These are phyloP conservation scores for Linum tenue DNA, from an alignment of 345 rosid species.

Conservation along the genomic window DNA sequence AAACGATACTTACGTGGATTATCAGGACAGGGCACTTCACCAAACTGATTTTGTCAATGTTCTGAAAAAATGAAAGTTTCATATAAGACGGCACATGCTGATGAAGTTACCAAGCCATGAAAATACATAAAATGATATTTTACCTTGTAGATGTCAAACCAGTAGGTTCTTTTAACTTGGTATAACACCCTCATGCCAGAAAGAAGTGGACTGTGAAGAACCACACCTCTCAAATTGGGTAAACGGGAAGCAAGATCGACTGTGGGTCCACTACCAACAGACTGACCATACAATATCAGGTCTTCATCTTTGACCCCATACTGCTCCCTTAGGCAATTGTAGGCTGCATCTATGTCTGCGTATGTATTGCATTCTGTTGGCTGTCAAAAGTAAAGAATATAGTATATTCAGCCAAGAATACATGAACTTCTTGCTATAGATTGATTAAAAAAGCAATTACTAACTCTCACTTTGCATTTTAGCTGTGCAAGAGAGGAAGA, in stretches of 20 bases:
- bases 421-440: not conserved
- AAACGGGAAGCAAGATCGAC: slow-evolving; percentile 83
- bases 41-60: slow-evolving; percentile 75
- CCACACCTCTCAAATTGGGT: slow-evolving; percentile 70
- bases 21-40: slow-evolving; percentile 73
- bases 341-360: slow-evolving; percentile 80
- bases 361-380: slow-evolving; percentile 89
- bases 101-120: slow-evolving; percentile 9
- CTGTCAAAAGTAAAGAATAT: slow-evolving; percentile 28
- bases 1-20: slow-evolving; percentile 66
- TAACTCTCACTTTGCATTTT: not conserved
- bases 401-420: not conserved
- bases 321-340: slow-evolving; percentile 75
- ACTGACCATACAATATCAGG: slow-evolving; percentile 84
- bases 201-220: slow-evolving; percentile 79
- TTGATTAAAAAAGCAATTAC: not conserved
- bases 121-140: slow-evolving; percentile 1
- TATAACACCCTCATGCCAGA: slow-evolving; percentile 91
- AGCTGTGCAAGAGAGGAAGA: not conserved
- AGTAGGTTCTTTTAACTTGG: slow-evolving; percentile 81
- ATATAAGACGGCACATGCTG: not conserved
- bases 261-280: slow-evolving; percentile 98
- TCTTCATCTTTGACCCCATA: slow-evolving; percentile 86
- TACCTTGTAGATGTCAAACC: slow-evolving; percentile 98
- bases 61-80: slow-evolving; percentile 35